A percentile compares a stretch with the other conserved stretches of the same genome.
phyloP scores from a whole-genome alignment of 495 filamentous ascomycete genomes.

The Podospora appendiculata region DNA sequence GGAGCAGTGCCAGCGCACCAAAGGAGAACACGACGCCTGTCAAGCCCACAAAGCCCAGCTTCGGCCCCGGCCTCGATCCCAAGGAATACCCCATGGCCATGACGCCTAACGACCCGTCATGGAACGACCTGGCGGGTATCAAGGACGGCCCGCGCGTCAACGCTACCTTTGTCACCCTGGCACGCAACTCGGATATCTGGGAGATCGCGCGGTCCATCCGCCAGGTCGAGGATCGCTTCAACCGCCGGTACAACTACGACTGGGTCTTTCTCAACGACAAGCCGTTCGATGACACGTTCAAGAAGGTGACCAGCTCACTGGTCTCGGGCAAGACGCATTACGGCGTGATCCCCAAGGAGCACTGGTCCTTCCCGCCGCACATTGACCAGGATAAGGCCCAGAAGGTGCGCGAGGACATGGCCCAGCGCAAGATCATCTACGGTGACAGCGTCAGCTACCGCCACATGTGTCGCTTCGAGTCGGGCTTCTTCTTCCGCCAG shows the following conservation, averaged over 20 bases:
- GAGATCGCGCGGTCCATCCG: conserved; percentile 93
- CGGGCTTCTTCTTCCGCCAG: conserved; percentile 89
- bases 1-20: too few species aligned
- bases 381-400: conserved; percentile 81
- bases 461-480: conserved; percentile 93
- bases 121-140: conserved; percentile 43
- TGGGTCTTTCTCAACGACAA: conserved; percentile 99
- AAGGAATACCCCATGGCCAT: conserved; percentile 42
- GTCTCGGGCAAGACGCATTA: conserved; percentile 89
- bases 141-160: conserved; percentile 68
- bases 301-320: conserved; percentile 78
- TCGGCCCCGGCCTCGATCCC: conserved; percentile 23
- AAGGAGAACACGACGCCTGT: too few species aligned
- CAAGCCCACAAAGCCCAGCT: neutral
- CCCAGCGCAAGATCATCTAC: conserved; percentile 80
- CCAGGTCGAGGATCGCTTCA: conserved; percentile 95
- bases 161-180: conserved; percentile 93
- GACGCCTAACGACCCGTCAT: conserved; percentile 36
- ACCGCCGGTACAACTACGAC: conserved; percentile 90
- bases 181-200: conserved; percentile 89
- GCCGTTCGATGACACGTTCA: conserved; percentile 87
- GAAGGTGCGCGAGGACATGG: conserved; percentile 79
- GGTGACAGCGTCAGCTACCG: conserved; percentile 88
- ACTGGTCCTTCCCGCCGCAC: conserved; percentile 84
- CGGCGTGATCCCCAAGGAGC: conserved; percentile 73